Conservation (phyloP, 768 basidiomycete species). For the Strobilomyces confusus region DNA sequence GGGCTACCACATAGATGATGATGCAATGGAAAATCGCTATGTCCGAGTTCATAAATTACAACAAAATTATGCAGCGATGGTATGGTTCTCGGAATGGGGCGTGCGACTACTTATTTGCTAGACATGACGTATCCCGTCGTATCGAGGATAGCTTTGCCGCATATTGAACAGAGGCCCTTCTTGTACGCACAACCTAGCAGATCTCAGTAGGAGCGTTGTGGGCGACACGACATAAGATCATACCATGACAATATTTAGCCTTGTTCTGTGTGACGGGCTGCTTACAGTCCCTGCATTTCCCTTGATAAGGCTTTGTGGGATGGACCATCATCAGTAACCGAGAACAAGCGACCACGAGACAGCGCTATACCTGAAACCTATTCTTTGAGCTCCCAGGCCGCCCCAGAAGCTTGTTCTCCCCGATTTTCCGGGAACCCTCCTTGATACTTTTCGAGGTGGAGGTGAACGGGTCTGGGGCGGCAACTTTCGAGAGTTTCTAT, state of each 20-base stretch:
- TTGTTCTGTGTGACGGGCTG: conserved; percentile 79
- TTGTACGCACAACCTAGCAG: conserved; percentile 78
- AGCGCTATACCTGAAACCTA: conserved; percentile 61
- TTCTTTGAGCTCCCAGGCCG: conserved; percentile 71
- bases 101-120: conserved; percentile 54
- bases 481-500: conserved; percentile 88
- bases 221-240: conserved; percentile 20
- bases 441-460: conserved; percentile 71
- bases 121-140: conserved; percentile 84
- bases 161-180: conserved; percentile 83
- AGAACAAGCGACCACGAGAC: conserved; percentile 9
- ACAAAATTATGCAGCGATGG: conserved; percentile 13
- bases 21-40: neutral
- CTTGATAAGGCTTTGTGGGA: conserved; percentile 71
- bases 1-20: too few relatives aligned
- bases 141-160: conserved; percentile 82
- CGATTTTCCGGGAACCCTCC: conserved; percentile 75
- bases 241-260: conserved; percentile 88
- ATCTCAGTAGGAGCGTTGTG: conserved; percentile 4
- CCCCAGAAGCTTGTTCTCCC: conserved; percentile 78
- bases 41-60: conserved; percentile 7
- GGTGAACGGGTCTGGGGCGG: conserved; percentile 84
- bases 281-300: conserved; percentile 87
- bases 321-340: neutral
- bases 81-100: conserved; percentile 12